These are phyloP conservation scores for Physcomitrium patens DNA, from an alignment of 225 moss, liverwort and hornwort species.

Conservation along the genomic window DNA sequence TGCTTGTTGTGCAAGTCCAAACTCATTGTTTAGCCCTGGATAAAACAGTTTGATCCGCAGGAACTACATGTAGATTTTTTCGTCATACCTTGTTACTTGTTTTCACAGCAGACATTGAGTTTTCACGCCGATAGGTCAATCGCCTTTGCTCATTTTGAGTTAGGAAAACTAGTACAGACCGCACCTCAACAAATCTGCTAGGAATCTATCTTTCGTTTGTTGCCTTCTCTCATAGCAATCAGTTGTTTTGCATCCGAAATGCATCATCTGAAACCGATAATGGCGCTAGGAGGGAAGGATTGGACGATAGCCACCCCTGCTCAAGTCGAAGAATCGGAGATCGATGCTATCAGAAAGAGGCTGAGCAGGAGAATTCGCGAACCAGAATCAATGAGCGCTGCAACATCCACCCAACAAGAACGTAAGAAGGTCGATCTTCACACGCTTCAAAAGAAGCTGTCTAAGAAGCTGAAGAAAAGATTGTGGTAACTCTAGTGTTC, in stretches of 20 bases:
- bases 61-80: no score
- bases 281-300: conserved; percentile 22
- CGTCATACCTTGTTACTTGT: no score
- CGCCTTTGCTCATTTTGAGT: no score
- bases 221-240: no score
- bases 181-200: no score
- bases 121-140: no score
- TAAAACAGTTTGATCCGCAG: no score
- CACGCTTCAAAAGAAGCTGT: conserved; percentile 22
- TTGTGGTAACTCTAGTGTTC: not conserved
- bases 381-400: not conserved
- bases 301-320: not conserved
- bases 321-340: conserved; percentile 11
- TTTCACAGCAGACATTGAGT: no score
- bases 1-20: no score
- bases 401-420: not conserved
- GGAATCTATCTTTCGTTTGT: no score
- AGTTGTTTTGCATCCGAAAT: not conserved
- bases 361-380: conserved; percentile 12
- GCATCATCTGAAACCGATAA: not conserved
- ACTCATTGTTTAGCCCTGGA: no score
- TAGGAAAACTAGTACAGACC: no score
- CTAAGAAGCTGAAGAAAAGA: conserved; percentile 22
- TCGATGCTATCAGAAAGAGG: conserved; percentile 1
- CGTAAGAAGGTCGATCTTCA: conserved; percentile 16